A percentile compares a stretch with the other conserved stretches of the same genome.
phyloP scores from a whole-genome alignment of 768 basidiomycete genomes.

The Suillus alpinus region DNA sequence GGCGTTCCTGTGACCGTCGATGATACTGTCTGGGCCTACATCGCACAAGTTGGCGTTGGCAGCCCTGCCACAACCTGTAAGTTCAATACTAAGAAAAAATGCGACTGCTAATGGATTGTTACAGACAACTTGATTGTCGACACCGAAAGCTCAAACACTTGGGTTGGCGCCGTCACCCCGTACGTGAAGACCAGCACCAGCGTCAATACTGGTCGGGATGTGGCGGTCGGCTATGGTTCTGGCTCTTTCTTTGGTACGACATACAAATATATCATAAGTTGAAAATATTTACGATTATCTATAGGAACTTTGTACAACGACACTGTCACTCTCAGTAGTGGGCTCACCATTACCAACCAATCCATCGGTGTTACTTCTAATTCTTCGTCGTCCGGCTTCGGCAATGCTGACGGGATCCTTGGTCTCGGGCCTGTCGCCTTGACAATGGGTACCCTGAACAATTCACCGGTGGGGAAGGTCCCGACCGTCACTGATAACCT shows the following conservation, averaged over 20 bases:
- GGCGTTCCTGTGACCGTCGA: slow-evolving; percentile 40
- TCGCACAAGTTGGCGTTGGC: slow-evolving; percentile 48
- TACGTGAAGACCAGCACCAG: slow-evolving; percentile 55
- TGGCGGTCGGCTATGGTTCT: slow-evolving; percentile 57
- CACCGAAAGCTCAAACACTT: slow-evolving; percentile 66
- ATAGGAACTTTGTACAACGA: slow-evolving; percentile 47
- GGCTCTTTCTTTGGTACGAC: slow-evolving; percentile 54
- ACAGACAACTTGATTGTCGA: slow-evolving; percentile 57
- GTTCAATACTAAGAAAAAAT: slow-evolving; percentile 10
- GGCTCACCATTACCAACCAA: slow-evolving; percentile 50
- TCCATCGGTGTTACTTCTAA: slow-evolving; percentile 63
- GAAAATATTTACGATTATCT: neutral
- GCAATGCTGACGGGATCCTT: slow-evolving; percentile 59
- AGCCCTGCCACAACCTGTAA: slow-evolving; percentile 51
- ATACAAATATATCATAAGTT: neutral
- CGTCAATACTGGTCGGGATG: slow-evolving; percentile 39
- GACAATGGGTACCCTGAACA: slow-evolving; percentile 37
- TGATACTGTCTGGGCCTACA: slow-evolving; percentile 23
- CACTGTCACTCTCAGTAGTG: slow-evolving; percentile 47
- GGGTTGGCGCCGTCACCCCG: slow-evolving; percentile 52
- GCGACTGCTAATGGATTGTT: neutral
- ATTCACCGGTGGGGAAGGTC: slow-evolving; percentile 20
- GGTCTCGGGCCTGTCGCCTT: slow-evolving; percentile 62
- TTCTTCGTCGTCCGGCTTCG: slow-evolving; percentile 36
- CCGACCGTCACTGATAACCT: slow-evolving; percentile 61